A percentile compares a stretch with the other conserved stretches of the same genome.
Evolutionary conservation across 2,329 filamentous ascomycete species (phyloP).

Genomic region (Pyrenophora graminea): DNA sequence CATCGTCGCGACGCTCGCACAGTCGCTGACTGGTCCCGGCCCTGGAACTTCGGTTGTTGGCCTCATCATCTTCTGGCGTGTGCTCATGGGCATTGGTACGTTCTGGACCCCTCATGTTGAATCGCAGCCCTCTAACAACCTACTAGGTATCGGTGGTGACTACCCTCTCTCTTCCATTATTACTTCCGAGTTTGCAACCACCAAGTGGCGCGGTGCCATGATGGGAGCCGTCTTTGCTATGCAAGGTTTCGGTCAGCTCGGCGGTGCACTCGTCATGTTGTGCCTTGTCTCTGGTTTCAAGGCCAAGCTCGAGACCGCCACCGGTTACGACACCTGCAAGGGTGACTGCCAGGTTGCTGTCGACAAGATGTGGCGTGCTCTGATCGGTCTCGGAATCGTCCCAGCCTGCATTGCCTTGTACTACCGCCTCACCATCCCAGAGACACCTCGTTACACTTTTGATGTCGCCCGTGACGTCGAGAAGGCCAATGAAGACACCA

Average conservation of each 20-base stretch:
- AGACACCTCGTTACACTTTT: conserved; percentile 50
- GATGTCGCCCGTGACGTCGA: conserved; percentile 48
- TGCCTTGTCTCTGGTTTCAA: conserved; percentile 40
- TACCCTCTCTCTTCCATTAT: conserved; percentile 85
- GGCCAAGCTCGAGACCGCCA: conserved; percentile 25
- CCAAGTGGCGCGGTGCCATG: conserved; percentile 49
- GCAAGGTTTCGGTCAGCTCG: conserved; percentile 51
- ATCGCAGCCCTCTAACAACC: conserved; percentile 37
- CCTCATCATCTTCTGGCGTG: conserved; percentile 49
- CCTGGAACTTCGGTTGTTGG: conserved; percentile 45
- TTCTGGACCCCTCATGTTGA: conserved; percentile 31
- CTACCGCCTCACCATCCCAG: conserved; percentile 50
- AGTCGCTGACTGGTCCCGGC: conserved; percentile 41
- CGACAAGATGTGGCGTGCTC: conserved; percentile 49
- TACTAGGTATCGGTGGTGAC: conserved; percentile 64
- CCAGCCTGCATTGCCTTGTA: conserved; percentile 49
- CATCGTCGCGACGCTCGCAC: conserved; percentile 46
- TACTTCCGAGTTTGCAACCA: conserved; percentile 61
- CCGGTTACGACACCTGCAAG: conserved; percentile 32
- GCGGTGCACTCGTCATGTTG: conserved; percentile 43
- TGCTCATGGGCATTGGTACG: conserved; percentile 48
- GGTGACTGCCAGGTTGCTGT: conserved; percentile 40
- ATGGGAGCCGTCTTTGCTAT: conserved; percentile 51
- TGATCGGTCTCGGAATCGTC: conserved; percentile 49
- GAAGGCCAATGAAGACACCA: conserved; percentile 68